A percentile compares a stretch with the other conserved stretches of the same genome.
phyloP scores from a whole-genome alignment of 148 eudicot genomes.

The Spergularia bocconei region DNA sequence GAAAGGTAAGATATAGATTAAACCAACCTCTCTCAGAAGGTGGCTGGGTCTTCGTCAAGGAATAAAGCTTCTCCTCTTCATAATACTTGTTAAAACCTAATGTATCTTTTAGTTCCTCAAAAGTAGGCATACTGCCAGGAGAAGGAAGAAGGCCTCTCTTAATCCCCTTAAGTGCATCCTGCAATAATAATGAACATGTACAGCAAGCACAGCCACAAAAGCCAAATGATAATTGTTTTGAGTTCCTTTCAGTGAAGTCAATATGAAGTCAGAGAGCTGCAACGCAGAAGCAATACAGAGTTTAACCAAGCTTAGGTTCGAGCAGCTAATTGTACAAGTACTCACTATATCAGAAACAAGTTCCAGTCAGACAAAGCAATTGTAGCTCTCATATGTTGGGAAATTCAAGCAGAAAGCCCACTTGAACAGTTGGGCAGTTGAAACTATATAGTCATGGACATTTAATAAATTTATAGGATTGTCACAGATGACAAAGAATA shows the following conservation, averaged over 20 bases:
- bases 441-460: not conserved
- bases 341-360: not conserved
- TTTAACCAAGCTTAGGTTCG: not conserved
- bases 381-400: not conserved
- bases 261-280: not conserved
- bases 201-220: conserved; percentile 1
- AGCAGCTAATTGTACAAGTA: not conserved
- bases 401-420: not conserved
- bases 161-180: conserved; percentile 86
- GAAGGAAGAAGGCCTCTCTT: conserved; percentile 78
- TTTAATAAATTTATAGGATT: not conserved
- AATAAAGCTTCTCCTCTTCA: conserved; percentile 83
- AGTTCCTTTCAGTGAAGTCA: not conserved
- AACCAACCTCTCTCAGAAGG: conserved; percentile 49
- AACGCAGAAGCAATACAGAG: not conserved
- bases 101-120: conserved; percentile 84
- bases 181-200: conserved; percentile 28
- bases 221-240: not conserved
- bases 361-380: conserved; percentile 2
- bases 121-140: conserved; percentile 91
- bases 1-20: conserved; percentile 9
- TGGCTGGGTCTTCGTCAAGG: conserved; percentile 32
- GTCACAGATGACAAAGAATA: not conserved
- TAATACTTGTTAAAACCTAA: conserved; percentile 84
- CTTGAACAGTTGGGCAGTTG: not conserved